Conservation (phyloP, 306 rosid species). For the Cucurbita maxima region DNA sequence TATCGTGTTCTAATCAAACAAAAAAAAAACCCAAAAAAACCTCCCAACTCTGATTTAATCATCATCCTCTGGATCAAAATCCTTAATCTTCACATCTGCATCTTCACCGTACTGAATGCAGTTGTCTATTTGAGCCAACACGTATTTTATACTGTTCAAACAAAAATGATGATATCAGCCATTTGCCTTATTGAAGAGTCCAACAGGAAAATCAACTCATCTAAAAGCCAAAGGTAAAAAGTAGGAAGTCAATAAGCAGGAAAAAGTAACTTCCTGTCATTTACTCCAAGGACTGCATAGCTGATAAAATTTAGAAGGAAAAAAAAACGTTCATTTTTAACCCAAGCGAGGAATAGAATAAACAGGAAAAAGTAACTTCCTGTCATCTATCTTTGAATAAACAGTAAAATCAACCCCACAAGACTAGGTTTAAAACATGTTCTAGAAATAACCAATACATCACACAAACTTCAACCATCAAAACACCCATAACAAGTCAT, state of each 20-base stretch:
- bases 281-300: no score
- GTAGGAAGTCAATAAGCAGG: background rate
- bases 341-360: no score
- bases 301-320: no score
- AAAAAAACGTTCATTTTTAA: no score
- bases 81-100: constrained; percentile 55
- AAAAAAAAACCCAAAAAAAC: background rate
- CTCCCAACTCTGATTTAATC: constrained; percentile 3
- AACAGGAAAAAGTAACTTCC: no score
- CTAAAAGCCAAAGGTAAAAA: background rate
- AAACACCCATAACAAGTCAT: background rate
- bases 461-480: background rate
- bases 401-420: background rate
- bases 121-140: constrained; percentile 48
- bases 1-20: background rate
- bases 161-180: background rate
- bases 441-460: background rate
- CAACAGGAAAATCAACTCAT: background rate
- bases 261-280: background rate
- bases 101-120: constrained; percentile 63
- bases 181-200: background rate
- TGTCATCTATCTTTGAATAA: background rate
- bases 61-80: constrained; percentile 53
- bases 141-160: constrained; percentile 39
- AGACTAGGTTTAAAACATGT: background rate